Base-by-base conservation (phyloP, 345 rosid genomes). In the Raphanus raphanistrum region DNA sequence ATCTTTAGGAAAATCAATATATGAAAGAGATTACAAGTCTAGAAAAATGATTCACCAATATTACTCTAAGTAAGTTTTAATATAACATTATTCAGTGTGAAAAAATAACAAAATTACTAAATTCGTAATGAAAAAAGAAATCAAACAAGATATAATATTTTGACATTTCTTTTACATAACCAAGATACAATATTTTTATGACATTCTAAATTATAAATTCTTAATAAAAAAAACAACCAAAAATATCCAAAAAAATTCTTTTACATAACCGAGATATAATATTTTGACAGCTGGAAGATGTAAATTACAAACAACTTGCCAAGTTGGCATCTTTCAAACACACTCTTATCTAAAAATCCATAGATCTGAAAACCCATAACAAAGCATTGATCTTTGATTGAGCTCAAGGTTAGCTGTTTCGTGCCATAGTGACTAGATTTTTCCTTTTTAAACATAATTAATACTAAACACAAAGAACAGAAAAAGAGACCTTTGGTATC, bases 271-370 rank as follows among this genome's bases (percentile, higher is more conserved):
- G 41, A 71, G 35, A 43, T 66, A 60, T 7, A 58, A 31, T 72
- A 32, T 66, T 64, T 45, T 59, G 33, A 72, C 64, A 79, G 77
- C 73, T 60, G 62, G 55, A 33, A 55, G 4, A 72, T 32, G 48
- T 61, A 25, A 62, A 32, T 2, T 10, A 62, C 7, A 68, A 15
- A 8, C 78, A 62, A 67, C 65, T 79, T 67, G 70, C 55, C 78
- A 73, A 72, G 70, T 79, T 79, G 77, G 57, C 26, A 60, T 16
- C 11, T 58, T 45, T 63, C 48, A 71, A 55, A 12, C 66, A 77
- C 60, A 73, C 41, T 79, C 78, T 68, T 68, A 62, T 79, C 71
- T 68, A 32, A 68, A 68, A 1, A 36, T 63, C 27, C 71, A 74
- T 21, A 74, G 71, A 79, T 79, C 79, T 79, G 62, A 72, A 58